Evolutionary conservation across 352 stramenopile genomes (phyloP).

Genomic region (Discostella stelligera): DNA sequence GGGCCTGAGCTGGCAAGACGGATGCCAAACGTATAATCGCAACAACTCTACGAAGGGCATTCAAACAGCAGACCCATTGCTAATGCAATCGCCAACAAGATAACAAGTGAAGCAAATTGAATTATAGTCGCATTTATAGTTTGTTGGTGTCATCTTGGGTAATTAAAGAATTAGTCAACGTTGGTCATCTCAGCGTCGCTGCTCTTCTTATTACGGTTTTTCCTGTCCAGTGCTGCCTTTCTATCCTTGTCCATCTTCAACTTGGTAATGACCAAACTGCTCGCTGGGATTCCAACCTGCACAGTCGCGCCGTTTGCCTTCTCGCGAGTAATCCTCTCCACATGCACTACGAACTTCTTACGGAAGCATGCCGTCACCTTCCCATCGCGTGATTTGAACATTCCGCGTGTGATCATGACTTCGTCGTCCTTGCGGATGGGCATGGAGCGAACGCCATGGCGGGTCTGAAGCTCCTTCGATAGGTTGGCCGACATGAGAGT

Average conservation of each 20-base stretch:
- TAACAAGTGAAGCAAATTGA: too few species aligned
- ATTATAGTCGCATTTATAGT: too few species aligned
- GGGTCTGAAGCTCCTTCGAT: constrained; percentile 98
- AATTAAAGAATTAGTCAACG: constrained; percentile 70
- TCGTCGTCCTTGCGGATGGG: constrained; percentile 99
- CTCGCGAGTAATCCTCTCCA: constrained; percentile 97
- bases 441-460: constrained; percentile 99
- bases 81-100: too few species aligned
- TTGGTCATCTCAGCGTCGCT: constrained; percentile 79
- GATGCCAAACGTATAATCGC: too few species aligned
- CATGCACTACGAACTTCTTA: constrained; percentile 99
- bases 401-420: constrained; percentile 96
- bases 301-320: constrained; percentile 97
- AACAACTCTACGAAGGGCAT: too few species aligned
- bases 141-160: too few species aligned
- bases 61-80: too few species aligned
- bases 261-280: constrained; percentile 99
- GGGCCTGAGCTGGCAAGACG: too few species aligned
- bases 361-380: constrained; percentile 97
- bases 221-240: constrained; percentile 98
- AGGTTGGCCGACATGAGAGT: constrained; percentile 97
- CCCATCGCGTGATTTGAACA: constrained; percentile 97
- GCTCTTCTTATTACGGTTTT: constrained; percentile 85
- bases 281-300: constrained; percentile 96
- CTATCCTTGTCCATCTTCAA: constrained; percentile 99